Conservation (phyloP, 306 rosid genomes). For the Pterocarpus macrocarpus region DNA sequence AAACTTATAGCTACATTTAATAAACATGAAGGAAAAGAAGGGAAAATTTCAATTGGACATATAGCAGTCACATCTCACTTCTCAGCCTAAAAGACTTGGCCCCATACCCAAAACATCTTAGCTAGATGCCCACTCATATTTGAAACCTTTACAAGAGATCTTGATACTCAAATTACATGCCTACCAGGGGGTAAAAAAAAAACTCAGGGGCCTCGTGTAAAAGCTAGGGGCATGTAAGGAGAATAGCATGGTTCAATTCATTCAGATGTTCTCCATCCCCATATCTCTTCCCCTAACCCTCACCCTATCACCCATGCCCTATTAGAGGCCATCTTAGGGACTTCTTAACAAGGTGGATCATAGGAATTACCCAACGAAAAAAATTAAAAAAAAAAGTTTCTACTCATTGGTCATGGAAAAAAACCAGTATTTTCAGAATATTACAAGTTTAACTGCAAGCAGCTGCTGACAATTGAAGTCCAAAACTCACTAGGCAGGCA, state of each 20-base stretch:
- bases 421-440: neutral
- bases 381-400: too few species aligned
- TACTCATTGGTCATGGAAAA: neutral
- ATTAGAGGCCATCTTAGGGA: neutral
- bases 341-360: neutral
- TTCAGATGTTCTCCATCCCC: neutral
- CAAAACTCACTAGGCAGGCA: neutral
- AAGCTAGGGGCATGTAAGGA: neutral
- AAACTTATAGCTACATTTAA: conserved; percentile 15
- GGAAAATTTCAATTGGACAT: neutral
- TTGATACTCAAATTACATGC: conserved; percentile 8
- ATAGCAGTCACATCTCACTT: neutral
- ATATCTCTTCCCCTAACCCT: neutral
- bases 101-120: conserved; percentile 34
- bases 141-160: conserved; percentile 6
- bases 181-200: neutral
- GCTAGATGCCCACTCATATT: conserved; percentile 2
- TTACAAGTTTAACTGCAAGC: conserved; percentile 17
- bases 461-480: conserved; percentile 18
- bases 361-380: neutral
- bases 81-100: conserved; percentile 19
- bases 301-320: neutral
- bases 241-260: neutral
- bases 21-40: neutral
- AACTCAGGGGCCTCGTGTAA: neutral